Conservation (phyloP, 1,139 yeast species). For the Sugiyamaella grinbergsii region DNA sequence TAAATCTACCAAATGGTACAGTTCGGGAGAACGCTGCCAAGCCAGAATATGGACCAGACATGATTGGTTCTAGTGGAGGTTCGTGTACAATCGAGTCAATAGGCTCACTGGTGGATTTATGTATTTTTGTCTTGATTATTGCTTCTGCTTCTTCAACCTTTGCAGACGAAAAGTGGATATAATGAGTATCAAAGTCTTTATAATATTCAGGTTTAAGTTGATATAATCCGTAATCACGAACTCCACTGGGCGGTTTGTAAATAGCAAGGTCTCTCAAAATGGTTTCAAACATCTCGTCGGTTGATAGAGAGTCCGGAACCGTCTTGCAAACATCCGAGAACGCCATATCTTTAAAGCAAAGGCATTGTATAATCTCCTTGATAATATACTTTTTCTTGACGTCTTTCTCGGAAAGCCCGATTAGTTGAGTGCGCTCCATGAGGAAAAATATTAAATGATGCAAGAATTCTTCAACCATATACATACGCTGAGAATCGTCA, state of each 20-base stretch:
- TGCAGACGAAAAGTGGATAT: conserved; percentile 74
- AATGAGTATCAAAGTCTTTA: conserved; percentile 72
- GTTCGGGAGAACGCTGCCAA: conserved; percentile 43
- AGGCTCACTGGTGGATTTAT: conserved; percentile 36
- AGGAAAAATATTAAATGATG: conserved; percentile 68
- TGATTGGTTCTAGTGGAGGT: conserved; percentile 41
- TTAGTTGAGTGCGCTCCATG: conserved; percentile 66
- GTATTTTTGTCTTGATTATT: conserved; percentile 52
- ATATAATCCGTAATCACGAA: conserved; percentile 70
- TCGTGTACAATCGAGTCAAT: conserved; percentile 40
- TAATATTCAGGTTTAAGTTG: conserved; percentile 61
- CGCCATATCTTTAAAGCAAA: conserved; percentile 72
- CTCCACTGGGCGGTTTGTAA: conserved; percentile 63
- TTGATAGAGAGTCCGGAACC: conserved; percentile 72
- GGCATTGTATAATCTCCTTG: conserved; percentile 74
- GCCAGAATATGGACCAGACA: conserved; percentile 39
- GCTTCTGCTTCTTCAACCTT: conserved; percentile 74
- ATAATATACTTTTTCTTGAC: conserved; percentile 56
- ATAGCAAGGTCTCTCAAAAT: conserved; percentile 61
- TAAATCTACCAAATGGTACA: conserved; percentile 40
- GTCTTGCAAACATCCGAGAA: conserved; percentile 69
- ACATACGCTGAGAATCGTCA: conserved; percentile 47
- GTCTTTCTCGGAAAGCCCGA: conserved; percentile 54
- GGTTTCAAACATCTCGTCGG: conserved; percentile 72
- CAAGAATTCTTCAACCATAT: conserved; percentile 80